Evolutionary conservation across 495 filamentous ascomycete genomes (phyloP).

Genomic region (Cairneyella variabilis): DNA sequence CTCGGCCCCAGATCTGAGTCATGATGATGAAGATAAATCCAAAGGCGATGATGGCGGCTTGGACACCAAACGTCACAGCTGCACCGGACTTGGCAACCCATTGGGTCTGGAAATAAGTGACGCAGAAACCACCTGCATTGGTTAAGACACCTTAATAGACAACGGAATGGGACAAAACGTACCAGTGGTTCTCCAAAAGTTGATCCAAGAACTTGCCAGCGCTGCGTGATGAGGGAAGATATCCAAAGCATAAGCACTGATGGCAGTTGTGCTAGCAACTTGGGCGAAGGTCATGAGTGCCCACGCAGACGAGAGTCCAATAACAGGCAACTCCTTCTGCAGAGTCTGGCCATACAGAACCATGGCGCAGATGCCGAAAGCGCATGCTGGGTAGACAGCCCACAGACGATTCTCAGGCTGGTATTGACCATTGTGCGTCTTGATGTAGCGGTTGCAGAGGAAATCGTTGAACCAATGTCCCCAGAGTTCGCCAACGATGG

Average conservation of each 20-base stretch:
- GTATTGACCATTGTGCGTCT: conserved; percentile 17
- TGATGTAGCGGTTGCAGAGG: conserved; percentile 23
- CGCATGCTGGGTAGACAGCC: conserved; percentile 1
- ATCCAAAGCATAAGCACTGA: conserved; percentile 36
- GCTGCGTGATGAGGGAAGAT: conserved; percentile 32
- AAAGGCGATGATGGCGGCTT: conserved; percentile 25
- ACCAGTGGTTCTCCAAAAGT: conserved; percentile 28
- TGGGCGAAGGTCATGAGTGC: conserved; percentile 27
- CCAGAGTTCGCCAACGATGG: conserved; percentile 31
- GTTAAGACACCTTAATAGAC: neutral
- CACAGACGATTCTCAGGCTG: conserved; percentile 25
- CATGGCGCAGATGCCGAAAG: conserved; percentile 5
- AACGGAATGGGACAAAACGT: neutral
- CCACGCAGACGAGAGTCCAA: conserved; percentile 30
- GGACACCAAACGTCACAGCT: conserved; percentile 28
- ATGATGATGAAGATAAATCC: conserved; percentile 13
- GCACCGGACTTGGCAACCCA: conserved; percentile 29
- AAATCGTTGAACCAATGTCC: conserved; percentile 40
- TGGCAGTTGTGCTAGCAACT: conserved; percentile 29
- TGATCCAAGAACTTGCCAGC: conserved; percentile 31
- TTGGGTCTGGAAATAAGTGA: conserved; percentile 32
- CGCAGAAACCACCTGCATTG: conserved; percentile 29
- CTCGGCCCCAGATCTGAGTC: conserved; percentile 3
- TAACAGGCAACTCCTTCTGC: conserved; percentile 28
- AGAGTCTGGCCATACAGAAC: conserved; percentile 34